Evolutionary conservation across 140 eudicot species (phyloP).

Genomic region (Stevia rebaudiana): DNA sequence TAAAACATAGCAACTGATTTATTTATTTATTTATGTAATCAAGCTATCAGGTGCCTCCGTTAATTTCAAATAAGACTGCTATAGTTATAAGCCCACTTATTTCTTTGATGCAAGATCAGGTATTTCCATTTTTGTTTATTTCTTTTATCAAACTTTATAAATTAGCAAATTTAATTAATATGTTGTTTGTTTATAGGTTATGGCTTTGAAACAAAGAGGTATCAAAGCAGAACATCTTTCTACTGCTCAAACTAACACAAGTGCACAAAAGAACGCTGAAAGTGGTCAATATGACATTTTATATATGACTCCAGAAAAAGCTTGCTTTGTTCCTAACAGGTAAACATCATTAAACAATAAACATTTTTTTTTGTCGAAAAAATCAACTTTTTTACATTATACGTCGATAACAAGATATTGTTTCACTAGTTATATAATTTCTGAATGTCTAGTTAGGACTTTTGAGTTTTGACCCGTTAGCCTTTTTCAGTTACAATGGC

Average conservation of each 20-base stretch:
- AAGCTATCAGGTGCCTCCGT: slow-evolving; percentile 91
- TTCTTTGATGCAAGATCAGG: slow-evolving; percentile 97
- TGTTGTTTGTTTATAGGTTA: slow-evolving; percentile 46
- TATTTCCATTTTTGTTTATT: slow-evolving; percentile 14
- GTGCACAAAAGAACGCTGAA: slow-evolving; percentile 58
- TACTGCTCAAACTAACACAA: slow-evolving; percentile 64
- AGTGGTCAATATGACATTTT: slow-evolving; percentile 61
- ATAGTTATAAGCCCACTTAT: slow-evolving; percentile 80
- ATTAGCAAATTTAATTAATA: neutral
- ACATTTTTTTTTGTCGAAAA: neutral
- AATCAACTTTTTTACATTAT: too few species aligned
- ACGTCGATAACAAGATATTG: too few species aligned
- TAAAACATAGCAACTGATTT: slow-evolving; percentile 1
- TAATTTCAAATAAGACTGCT: slow-evolving; percentile 66
- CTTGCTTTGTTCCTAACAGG: slow-evolving; percentile 65
- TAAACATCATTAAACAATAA: slow-evolving; percentile 15
- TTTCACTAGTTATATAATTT: too few species aligned
- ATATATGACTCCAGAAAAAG: slow-evolving; percentile 94
- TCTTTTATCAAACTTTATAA: neutral
- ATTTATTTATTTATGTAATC: slow-evolving; percentile 6
- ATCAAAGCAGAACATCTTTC: slow-evolving; percentile 73
- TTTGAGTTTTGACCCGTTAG: neutral
- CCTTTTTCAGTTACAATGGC: neutral
- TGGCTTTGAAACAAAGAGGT: slow-evolving; percentile 89
- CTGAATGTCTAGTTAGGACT: too few species aligned